Base-by-base conservation (phyloP, 1,139 yeast species). In the Candida sanyaensis region DNA sequence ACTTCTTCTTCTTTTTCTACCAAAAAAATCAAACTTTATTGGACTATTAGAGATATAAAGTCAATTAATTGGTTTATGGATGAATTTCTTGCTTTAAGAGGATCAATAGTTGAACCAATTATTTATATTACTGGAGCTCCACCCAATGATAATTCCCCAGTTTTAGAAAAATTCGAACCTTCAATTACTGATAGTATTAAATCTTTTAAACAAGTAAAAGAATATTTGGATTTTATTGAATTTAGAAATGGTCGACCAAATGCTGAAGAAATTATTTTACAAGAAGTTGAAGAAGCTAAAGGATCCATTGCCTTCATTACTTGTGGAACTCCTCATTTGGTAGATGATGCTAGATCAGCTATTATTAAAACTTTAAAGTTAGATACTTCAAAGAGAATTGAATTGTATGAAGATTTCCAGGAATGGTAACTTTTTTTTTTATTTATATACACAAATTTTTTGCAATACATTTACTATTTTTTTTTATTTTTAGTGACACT, bases 31-130 rank as follows among this genome's bases (percentile, higher is more conserved):
- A 73, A 76, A 59, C 60, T 81, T 27, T 69, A 75, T 58, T 78
- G 84, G 82, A 66, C 70, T 23, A 69, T 80, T 27, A 73, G 80
- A 57, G 71, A 77, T 50, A 71, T 72, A 52, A 56, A 62, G 47
- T 58, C 67, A 4, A 50, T 68, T 27, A 66, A 62, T 43, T 67
- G 72, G 72, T 65, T 68, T 54, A 56, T 53, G 50, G 52, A 52
- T 10, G 71, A 66, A 51, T 59, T 67, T 50, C 41, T 47, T 34
- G 51, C 55, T 32, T 57, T 66, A 48, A 69, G 66, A 47, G 64
- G 61, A 33, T 64, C 74, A 2, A 57, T 62, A 8, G 63, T 74
- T 30, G 62, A 68, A 45, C 66, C 78, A 10, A 57, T 71, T 9
- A 59, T 73, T 31, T 68, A 68, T 44, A 65, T 73, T 30, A 69